These are phyloP conservation scores for Alnus glutinosa DNA, from an alignment of 306 rosid genomes.

Conservation along the genomic window DNA sequence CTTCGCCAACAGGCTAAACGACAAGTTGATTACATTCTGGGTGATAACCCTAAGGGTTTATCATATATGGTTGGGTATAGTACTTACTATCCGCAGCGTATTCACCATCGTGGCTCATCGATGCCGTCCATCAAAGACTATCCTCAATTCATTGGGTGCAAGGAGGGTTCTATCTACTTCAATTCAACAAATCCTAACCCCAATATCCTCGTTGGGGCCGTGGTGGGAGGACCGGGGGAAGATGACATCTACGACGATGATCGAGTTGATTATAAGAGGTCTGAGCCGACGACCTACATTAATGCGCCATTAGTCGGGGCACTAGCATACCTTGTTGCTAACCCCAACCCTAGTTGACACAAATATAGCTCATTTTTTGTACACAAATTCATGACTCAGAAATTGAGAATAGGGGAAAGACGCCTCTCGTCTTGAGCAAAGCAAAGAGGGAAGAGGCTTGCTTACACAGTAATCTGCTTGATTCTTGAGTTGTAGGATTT, in stretches of 20 bases:
- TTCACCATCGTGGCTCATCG: slow-evolving; percentile 92
- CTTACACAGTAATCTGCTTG: slow-evolving; percentile 23
- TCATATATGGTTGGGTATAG: slow-evolving; percentile 95
- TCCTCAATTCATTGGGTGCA: slow-evolving; percentile 69
- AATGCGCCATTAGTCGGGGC: slow-evolving; percentile 94
- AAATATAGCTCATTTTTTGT: neutral
- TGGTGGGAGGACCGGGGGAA: slow-evolving; percentile 86
- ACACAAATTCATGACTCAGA: slow-evolving; percentile 14
- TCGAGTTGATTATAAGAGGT: slow-evolving; percentile 65
- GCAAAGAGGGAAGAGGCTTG: slow-evolving; percentile 64
- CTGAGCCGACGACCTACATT: slow-evolving; percentile 92
- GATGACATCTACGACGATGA: slow-evolving; percentile 75
- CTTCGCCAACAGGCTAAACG: slow-evolving; percentile 65
- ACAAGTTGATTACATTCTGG: slow-evolving; percentile 91
- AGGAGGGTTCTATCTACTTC: slow-evolving; percentile 72
- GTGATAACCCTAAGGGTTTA: slow-evolving; percentile 69
- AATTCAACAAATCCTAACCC: slow-evolving; percentile 74
- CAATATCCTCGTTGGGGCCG: slow-evolving; percentile 75
- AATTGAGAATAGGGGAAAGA: slow-evolving; percentile 13
- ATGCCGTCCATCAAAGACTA: slow-evolving; percentile 77
- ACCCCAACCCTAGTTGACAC: slow-evolving; percentile 44
- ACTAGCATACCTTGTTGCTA: slow-evolving; percentile 70
- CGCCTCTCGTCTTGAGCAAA: slow-evolving; percentile 72
- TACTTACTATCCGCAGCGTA: slow-evolving; percentile 59
- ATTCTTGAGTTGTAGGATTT: slow-evolving; percentile 24